These are phyloP conservation scores for Phaseolus coccineus DNA, from an alignment of 331 rosid species.

Conservation along the genomic window DNA sequence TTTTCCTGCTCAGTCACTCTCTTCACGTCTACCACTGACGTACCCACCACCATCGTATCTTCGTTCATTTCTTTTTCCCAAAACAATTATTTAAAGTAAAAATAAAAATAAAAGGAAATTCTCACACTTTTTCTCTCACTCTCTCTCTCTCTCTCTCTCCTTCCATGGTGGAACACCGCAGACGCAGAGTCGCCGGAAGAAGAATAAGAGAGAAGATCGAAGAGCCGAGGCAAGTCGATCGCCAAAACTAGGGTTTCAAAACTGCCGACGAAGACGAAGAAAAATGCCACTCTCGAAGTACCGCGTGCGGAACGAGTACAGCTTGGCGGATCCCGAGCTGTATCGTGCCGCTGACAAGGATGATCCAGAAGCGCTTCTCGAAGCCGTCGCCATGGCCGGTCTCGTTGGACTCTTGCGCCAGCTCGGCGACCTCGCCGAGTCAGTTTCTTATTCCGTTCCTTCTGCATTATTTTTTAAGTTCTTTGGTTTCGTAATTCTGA, in stretches of 20 bases:
- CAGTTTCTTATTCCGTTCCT: neutral
- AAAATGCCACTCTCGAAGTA: slow-evolving; percentile 91
- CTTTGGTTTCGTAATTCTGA: slow-evolving; percentile 22
- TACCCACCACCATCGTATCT: slow-evolving; percentile 49
- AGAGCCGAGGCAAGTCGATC: slow-evolving; percentile 2
- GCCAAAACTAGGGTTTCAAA: slow-evolving; percentile 23
- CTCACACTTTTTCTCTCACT: slow-evolving; percentile 27
- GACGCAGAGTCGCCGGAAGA: slow-evolving; percentile 47
- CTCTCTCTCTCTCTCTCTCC: slow-evolving; percentile 32
- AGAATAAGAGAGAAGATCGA: slow-evolving; percentile 37
- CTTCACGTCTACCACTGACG: slow-evolving; percentile 41
- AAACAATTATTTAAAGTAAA: slow-evolving; percentile 11
- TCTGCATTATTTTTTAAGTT: slow-evolving; percentile 7
- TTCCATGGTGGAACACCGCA: slow-evolving; percentile 62
- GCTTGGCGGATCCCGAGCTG: slow-evolving; percentile 94
- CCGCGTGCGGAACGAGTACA: slow-evolving; percentile 83
- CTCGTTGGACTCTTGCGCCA: slow-evolving; percentile 97
- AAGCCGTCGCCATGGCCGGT: slow-evolving; percentile 98
- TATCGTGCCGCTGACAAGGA: slow-evolving; percentile 90
- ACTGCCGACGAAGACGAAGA: slow-evolving; percentile 34
- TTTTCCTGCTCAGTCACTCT: neutral
- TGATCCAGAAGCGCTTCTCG: slow-evolving; percentile 97
- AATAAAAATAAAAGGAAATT: neutral
- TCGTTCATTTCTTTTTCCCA: slow-evolving; percentile 53
- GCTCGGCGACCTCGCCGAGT: slow-evolving; percentile 99